Percentiles rank a stretch among this genome's conserved stretches.
These are phyloP conservation scores for Aspergillus intermedius DNA, from an alignment of 2,329 filamentous ascomycete genomes.

Conservation along the genomic window DNA sequence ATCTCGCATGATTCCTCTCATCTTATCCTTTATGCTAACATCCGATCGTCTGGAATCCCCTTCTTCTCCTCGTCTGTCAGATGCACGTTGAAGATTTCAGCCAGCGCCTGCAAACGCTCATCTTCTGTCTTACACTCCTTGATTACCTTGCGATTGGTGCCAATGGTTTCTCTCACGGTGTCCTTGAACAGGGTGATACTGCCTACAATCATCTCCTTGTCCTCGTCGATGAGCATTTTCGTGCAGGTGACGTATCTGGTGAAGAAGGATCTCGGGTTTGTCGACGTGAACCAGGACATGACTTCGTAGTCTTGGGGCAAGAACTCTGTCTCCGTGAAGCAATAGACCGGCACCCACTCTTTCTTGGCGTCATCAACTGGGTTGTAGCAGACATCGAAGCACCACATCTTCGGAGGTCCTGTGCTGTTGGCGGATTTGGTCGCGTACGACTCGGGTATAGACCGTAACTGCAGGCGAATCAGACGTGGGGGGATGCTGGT, in stretches of 20 bases:
- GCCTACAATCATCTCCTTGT: constrained; percentile 8
- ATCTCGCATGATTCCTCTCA: too few species aligned
- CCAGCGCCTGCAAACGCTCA: constrained; percentile 6
- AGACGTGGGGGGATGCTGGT: constrained; percentile 3
- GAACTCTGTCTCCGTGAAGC: constrained; percentile 58
- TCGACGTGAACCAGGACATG: constrained; percentile 27
- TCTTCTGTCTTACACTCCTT: constrained; percentile 6
- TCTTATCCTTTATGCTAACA: constrained; percentile 1
- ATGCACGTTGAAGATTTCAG: constrained; percentile 6
- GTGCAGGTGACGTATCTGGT: constrained; percentile 8
- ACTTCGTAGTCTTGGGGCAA: constrained; percentile 51
- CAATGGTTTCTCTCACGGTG: constrained; percentile 5
- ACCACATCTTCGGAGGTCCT: constrained; percentile 44
- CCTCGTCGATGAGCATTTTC: constrained; percentile 12
- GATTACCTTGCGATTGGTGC: constrained; percentile 5
- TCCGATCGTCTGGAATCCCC: constrained; percentile 5
- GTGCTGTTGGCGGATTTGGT: constrained; percentile 8
- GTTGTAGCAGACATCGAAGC: constrained; percentile 52
- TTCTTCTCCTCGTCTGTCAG: constrained; percentile 8
- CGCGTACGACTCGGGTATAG: constrained; percentile 6
- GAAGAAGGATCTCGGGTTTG: constrained; percentile 10
- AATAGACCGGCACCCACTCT: constrained; percentile 53
- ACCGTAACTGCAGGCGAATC: constrained; percentile 8
- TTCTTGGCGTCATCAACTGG: constrained; percentile 21
- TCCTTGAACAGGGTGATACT: constrained; percentile 13